These are phyloP conservation scores for Leishmania martiniquensis DNA, from an alignment of 208 protist species.

Conservation along the genomic window DNA sequence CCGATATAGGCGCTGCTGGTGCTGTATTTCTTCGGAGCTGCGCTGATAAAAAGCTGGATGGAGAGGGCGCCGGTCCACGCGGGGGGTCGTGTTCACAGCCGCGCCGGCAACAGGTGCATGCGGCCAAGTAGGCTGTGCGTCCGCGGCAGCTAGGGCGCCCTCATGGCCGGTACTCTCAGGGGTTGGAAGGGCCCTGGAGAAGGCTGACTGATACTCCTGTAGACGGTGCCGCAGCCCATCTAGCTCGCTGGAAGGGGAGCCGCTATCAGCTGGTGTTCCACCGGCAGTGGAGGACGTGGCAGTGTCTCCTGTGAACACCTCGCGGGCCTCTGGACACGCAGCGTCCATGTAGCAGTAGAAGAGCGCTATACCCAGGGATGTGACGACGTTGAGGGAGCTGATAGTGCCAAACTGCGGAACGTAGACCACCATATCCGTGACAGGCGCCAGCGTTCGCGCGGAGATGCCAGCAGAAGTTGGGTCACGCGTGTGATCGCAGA, in stretches of 20 bases:
- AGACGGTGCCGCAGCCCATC: conserved; percentile 12
- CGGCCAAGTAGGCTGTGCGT: too few species aligned
- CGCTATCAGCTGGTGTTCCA: background rate
- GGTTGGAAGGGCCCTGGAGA: conserved; percentile 17
- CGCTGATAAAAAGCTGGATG: conserved; percentile 63
- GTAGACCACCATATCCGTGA: conserved; percentile 63
- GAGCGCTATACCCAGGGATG: conserved; percentile 81
- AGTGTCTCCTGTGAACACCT: background rate
- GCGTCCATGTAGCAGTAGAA: conserved; percentile 81
- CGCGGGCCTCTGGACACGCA: conserved; percentile 48
- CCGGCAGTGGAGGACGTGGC: too few species aligned
- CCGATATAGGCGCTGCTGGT: conserved; percentile 32
- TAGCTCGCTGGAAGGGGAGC: background rate
- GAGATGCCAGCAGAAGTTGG: background rate
- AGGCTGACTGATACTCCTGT: conserved; percentile 24
- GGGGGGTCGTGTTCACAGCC: conserved; percentile 33
- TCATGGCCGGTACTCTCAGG: background rate
- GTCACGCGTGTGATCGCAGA: background rate
- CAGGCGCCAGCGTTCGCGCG: background rate
- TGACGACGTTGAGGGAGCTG: conserved; percentile 91
- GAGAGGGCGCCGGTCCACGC: conserved; percentile 76
- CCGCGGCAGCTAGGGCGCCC: too few species aligned
- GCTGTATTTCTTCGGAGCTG: conserved; percentile 11
- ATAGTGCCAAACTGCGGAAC: conserved; percentile 92
- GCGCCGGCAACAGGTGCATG: background rate